Base-by-base conservation (phyloP, 1,284 basidiomycete genomes). In the Vanrija pseudolonga region DNA sequence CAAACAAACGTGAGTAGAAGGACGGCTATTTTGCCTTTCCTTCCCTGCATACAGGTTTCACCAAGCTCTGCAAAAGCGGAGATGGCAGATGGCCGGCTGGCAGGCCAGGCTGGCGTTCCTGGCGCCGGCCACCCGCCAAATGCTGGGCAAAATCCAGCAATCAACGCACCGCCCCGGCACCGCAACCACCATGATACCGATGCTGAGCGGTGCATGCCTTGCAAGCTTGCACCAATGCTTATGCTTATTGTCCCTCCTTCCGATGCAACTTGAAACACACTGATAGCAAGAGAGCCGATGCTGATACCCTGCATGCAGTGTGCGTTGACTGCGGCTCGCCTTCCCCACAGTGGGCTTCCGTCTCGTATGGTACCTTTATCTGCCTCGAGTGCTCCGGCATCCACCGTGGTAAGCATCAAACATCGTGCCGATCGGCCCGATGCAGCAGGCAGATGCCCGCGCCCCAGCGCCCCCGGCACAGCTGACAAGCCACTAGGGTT, bases 381-480 rank as follows among this genome's bases (percentile, higher is more conserved):
- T 97, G 93, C 74, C 80, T 97, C 39, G 77, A 89, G 84, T 96
- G 93, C 73, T 90, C 89, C 17, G 92, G 92, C 24, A 81, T 85
- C 38, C 93, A 97, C 77, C 81, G 93, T 77, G 86, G 89, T 47
- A 87, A 60, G 71, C 51, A 15, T 26, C 26, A 11, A n/a, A n/a
- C n/a, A 6, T 26, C 32, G 3, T 12, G 19, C 11, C 11, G 37
- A 47, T n/a, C 20, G 20, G 38, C 17, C 19, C 12, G 11, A 19
- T 26, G 36, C n/a, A 15, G 32, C n/a, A 11, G 7, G 11, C 7
- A 26, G 26, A 26, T 26, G 11, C 45, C 19, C 24, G 23, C 24
- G 20, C 18, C 17, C 28, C 26, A 6, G 14, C 17, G n/a, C n/a
- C n/a, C n/a, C n/a, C n/a, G 19, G 20, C 32, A 19, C 15, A 6